These are phyloP conservation scores for Solanum hybrid DNA, from an alignment of 305 asterid species.

Conservation along the genomic window DNA sequence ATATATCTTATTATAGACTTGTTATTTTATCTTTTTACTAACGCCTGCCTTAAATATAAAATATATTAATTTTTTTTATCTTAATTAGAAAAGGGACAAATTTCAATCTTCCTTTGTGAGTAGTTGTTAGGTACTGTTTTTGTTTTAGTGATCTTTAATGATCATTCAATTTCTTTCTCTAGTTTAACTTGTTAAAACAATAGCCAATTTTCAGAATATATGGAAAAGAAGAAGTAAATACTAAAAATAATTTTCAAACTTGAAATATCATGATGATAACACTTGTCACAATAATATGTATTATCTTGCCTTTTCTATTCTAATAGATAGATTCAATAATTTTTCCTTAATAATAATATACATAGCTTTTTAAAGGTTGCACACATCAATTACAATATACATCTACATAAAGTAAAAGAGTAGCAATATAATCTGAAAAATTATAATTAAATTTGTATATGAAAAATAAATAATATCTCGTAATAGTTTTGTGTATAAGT, in stretches of 20 bases:
- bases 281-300: not conserved
- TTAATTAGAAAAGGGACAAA: not conserved
- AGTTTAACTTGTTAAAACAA: no score
- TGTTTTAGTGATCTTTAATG: not conserved
- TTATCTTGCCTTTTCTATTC: not conserved
- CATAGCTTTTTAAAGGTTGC: not conserved
- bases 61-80: not conserved
- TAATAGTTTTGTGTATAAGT: not conserved
- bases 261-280: not conserved
- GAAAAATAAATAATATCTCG: not conserved
- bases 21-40: not conserved
- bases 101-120: not conserved
- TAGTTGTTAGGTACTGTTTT: not conserved
- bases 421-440: not conserved
- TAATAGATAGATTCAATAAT: not conserved
- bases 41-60: not conserved
- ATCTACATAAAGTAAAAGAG: not conserved
- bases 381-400: not conserved
- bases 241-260: not conserved
- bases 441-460: not conserved
- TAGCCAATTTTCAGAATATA: no score
- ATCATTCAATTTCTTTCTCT: not conserved
- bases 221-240: not conserved
- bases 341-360: not conserved
- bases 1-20: no score